Evolutionary conservation across 2,329 filamentous ascomycete species (phyloP).

Genomic region (Pseudohalonectria lignicola): DNA sequence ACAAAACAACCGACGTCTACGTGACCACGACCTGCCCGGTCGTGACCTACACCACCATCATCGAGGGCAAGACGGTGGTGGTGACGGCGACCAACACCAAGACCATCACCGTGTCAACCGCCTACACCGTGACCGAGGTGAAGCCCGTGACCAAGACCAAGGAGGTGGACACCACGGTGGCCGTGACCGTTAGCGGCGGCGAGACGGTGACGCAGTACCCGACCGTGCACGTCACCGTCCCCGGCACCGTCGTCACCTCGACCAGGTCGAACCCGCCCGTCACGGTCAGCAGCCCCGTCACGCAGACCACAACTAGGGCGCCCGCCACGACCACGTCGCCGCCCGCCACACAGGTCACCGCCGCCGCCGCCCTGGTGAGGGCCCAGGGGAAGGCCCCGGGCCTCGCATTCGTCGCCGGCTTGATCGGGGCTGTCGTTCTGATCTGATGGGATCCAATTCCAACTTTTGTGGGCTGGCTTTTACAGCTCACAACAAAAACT

Average conservation of each 20-base stretch:
- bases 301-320: constrained; percentile 10
- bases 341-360: constrained; percentile 11
- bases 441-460: constrained; percentile 18
- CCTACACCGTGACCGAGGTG: constrained; percentile 24
- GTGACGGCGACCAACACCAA: constrained; percentile 30
- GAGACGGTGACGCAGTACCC: constrained; percentile 23
- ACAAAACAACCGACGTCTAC: constrained; percentile 14
- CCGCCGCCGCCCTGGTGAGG: constrained; percentile 17
- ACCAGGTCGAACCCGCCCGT: constrained; percentile 13
- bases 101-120: constrained; percentile 24
- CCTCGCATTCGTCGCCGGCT: constrained; percentile 24
- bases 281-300: constrained; percentile 18
- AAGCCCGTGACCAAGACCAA: constrained; percentile 28
- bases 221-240: constrained; percentile 18
- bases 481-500: background rate
- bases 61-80: constrained; percentile 25
- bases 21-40: constrained; percentile 27
- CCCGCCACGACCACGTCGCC: constrained; percentile 9
- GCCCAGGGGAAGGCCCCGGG: constrained; percentile 19
- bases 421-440: constrained; percentile 25
- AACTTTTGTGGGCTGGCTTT: background rate
- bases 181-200: constrained; percentile 20
- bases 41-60: constrained; percentile 30
- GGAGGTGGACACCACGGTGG: constrained; percentile 26
- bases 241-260: constrained; percentile 16